Evolutionary conservation across 176 grass and related monocot species (phyloP).

Genomic region (Alopecurus myosuroides): DNA sequence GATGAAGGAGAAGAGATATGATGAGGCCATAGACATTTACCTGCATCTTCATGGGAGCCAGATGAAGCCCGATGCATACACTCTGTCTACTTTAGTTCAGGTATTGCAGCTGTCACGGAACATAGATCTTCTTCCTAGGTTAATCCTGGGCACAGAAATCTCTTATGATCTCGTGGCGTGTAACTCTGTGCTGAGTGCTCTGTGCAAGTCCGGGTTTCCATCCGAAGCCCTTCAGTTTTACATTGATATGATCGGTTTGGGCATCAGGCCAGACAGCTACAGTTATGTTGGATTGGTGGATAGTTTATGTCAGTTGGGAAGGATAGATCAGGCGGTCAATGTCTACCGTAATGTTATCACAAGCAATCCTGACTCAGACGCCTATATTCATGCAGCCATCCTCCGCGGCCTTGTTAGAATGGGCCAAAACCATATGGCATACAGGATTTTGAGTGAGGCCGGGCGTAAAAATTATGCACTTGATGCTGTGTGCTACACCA

Average conservation of each 20-base stretch:
- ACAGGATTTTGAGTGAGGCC: conserved; percentile 51
- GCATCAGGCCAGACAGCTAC: conserved; percentile 69
- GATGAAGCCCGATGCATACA: conserved; percentile 76
- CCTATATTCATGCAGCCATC: conserved; percentile 61
- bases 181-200: conserved; percentile 60
- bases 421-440: conserved; percentile 40
- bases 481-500: conserved; percentile 63
- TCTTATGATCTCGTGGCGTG: conserved; percentile 65
- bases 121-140: conserved; percentile 42
- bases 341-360: conserved; percentile 42
- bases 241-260: conserved; percentile 35
- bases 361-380: conserved; percentile 39
- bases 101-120: conserved; percentile 45
- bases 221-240: conserved; percentile 55
- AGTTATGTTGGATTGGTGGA: conserved; percentile 69
- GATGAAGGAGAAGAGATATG: conserved; percentile 49
- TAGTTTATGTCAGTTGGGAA: conserved; percentile 50
- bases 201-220: conserved; percentile 84
- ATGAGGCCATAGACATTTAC: conserved; percentile 54
- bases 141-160: conserved; percentile 37
- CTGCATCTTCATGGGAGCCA: conserved; percentile 31
- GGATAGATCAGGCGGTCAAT: conserved; percentile 39
- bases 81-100: conserved; percentile 59
- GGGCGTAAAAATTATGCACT: conserved; percentile 44
- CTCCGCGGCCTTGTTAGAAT: conserved; percentile 59